Evolutionary conservation across 1,284 basidiomycete species (phyloP), one percentile per base, ranked within the genome.

Genomic region (Mycosarcoma maydis): DNA sequence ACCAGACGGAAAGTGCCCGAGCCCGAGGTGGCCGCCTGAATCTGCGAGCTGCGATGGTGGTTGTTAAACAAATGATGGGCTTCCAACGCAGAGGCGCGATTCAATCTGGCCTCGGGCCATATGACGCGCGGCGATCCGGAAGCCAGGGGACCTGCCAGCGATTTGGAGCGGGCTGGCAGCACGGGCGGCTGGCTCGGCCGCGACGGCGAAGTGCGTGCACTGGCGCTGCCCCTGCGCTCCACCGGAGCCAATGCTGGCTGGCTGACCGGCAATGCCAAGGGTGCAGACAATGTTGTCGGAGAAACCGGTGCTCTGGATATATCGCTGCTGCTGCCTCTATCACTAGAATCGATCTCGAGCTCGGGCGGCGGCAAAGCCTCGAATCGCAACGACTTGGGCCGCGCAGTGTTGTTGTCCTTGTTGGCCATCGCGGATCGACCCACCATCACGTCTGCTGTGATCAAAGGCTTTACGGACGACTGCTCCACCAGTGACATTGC

Each of bases 11-110:
- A 75, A 8, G 74, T 76, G 9, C 74, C 76, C 13, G 68, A 59
- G 0, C 76, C 76, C 8, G 72, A 72, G 9, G 76, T 77, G 9
- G 76, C 76, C 14, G 75, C 74, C 26, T 77, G 75, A 19, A 77
- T 73, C 41, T 72, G 72, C 17, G 75, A 55, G 17, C 37, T 60
- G 20, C 59, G 49, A 26, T 29, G 9, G 44, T 66, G 46, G 19
- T 32, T 51, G 32, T 53, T 47, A 22, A 73, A 71, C 6, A 73
- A 47, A 24, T 58, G 61, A 17, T 71, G 67, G 6, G 67, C 62
- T 33, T 65, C 67, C n/a, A 60, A 53, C 2, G 58, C 59, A 11
- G 62, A 71, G 1, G 68, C 54, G 10, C 72, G 55, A 22, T 64
- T 50, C 17, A 36, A 19, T 16, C 59, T 34, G 13, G 59, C 46